A percentile compares a stretch with the other conserved stretches of the same genome.
phyloP scores from a whole-genome alignment of 441 rosid species.

The Isatis lusitanica region DNA sequence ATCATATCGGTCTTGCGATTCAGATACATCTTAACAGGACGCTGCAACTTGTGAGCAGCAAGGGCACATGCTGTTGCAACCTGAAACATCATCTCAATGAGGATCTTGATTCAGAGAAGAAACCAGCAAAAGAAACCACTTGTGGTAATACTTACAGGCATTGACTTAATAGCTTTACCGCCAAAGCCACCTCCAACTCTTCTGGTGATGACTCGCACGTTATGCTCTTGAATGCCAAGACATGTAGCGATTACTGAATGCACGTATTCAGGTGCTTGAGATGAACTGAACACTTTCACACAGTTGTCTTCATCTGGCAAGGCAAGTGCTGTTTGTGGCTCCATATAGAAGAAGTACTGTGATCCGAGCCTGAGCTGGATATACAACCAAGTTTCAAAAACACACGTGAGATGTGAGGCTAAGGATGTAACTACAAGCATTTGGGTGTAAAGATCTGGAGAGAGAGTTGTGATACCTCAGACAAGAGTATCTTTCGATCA shows the following conservation, averaged over 20 bases:
- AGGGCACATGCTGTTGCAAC: conserved; percentile 86
- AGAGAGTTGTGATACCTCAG: conserved; percentile 46
- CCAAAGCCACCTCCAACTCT: conserved; percentile 95
- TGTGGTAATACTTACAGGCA: conserved; percentile 53
- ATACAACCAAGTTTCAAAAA: conserved; percentile 3
- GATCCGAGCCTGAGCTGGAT: conserved; percentile 71
- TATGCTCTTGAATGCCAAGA: conserved; percentile 73
- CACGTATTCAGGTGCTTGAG: conserved; percentile 54
- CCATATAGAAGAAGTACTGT: conserved; percentile 84
- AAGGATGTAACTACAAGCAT: neutral
- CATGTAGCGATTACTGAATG: conserved; percentile 53
- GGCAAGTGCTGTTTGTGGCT: conserved; percentile 82
- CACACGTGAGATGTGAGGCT: neutral
- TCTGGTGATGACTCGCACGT: conserved; percentile 79
- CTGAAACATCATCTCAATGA: conserved; percentile 40
- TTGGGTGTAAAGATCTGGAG: neutral
- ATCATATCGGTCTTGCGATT: conserved; percentile 86
- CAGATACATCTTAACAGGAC: conserved; percentile 70
- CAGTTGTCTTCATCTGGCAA: conserved; percentile 85
- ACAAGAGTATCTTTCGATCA: conserved; percentile 52
- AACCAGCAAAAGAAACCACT: neutral
- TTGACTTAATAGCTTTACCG: conserved; percentile 74
- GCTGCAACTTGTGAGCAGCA: conserved; percentile 63
- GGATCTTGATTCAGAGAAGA: neutral
- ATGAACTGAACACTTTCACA: conserved; percentile 53